A percentile compares a stretch with the other conserved stretches of the same genome.
These are phyloP conservation scores for Apiospora sp. DNA, from an alignment of 2,329 filamentous ascomycete species.

Conservation along the genomic window DNA sequence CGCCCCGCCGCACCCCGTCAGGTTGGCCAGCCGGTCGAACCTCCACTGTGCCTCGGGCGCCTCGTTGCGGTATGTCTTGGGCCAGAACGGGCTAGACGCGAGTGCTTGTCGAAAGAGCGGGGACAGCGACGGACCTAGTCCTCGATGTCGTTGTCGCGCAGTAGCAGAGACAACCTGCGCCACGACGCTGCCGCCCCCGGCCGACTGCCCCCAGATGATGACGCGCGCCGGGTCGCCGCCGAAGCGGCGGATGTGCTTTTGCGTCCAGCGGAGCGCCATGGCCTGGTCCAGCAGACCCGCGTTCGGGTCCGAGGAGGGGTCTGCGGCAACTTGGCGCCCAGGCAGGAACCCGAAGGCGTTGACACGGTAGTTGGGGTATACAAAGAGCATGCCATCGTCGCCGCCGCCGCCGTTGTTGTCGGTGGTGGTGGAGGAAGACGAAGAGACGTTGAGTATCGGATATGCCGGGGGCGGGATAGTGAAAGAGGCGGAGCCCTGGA, in stretches of 20 bases:
- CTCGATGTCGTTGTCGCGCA: conserved; percentile 32
- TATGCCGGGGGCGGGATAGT: conserved; percentile 63
- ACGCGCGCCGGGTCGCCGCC: conserved; percentile 58
- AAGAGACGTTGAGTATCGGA: conserved; percentile 64
- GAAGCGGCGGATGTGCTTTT: conserved; percentile 54
- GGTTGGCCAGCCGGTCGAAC: conserved; percentile 54
- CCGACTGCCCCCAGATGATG: conserved; percentile 62
- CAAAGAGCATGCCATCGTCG: conserved; percentile 50
- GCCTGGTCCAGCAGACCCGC: conserved; percentile 59
- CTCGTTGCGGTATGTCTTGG: conserved; percentile 63
- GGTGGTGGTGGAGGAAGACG: conserved; percentile 40
- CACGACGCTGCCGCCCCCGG: conserved; percentile 61
- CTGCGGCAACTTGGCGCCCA: conserved; percentile 54
- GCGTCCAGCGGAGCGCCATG: conserved; percentile 55
- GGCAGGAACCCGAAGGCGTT: conserved; percentile 66
- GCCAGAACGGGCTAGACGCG: conserved; percentile 62
- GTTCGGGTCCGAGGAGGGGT: conserved; percentile 56
- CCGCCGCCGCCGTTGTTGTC: neutral
- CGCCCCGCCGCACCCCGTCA: conserved; percentile 55
- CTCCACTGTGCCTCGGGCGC: conserved; percentile 57
- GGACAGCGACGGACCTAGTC: conserved; percentile 35
- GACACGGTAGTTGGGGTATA: conserved; percentile 61
- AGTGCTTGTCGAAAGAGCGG: conserved; percentile 59
- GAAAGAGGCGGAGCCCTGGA: conserved; percentile 64
- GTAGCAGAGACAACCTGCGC: conserved; percentile 57